Evolutionary conservation across 306 rosid genomes (phyloP), one percentile per base, ranked within the genome.

Genomic region (Alnus rubra): DNA sequence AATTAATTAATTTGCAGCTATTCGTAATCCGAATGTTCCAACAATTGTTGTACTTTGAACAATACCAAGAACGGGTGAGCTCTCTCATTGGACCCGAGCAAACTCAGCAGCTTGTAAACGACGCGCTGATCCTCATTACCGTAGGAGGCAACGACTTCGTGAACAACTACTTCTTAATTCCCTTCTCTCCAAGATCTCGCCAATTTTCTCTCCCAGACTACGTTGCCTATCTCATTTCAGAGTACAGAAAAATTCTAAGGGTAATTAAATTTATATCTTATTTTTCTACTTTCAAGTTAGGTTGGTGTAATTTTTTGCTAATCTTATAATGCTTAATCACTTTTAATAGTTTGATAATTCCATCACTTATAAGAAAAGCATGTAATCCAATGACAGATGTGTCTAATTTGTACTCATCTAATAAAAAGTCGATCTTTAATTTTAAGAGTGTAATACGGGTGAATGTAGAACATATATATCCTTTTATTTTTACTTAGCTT

Each of bases 121-220:
- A 77, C 58, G 93, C 92, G 42, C 87, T 93, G 0, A 75, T 82
- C 11, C 93, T 93, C 73, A 87, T 93, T 67, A 93, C 97, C 30
- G 90, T 91, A 9, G 98, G 98, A 4, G 98, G 98, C 54, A 93
- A 93, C 44, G 98, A 93, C 75, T 93, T 93, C 74, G 98, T 93
- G 33, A 93, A 93, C 90, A 93, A 93, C 69, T 93, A 90, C 80
- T 93, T 91, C 74, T 80, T 91, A 80, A 87, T 93, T 3, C 98
- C 97, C 2, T 91, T 48, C 83, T 93, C 97, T 1, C 91, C 91
- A 19, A 90, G 98, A 86, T 93, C 97, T 76, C 97, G 96, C 45
- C 96, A 93, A 37, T 93, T 74, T 68, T 63, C 97, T 73, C 97
- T 93, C 35, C 97, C 97, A 0, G 90, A 93, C 55, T 93, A 90